These are phyloP conservation scores for Diospyros lotus DNA, from an alignment of 148 eudicot genomes.

Conservation along the genomic window DNA sequence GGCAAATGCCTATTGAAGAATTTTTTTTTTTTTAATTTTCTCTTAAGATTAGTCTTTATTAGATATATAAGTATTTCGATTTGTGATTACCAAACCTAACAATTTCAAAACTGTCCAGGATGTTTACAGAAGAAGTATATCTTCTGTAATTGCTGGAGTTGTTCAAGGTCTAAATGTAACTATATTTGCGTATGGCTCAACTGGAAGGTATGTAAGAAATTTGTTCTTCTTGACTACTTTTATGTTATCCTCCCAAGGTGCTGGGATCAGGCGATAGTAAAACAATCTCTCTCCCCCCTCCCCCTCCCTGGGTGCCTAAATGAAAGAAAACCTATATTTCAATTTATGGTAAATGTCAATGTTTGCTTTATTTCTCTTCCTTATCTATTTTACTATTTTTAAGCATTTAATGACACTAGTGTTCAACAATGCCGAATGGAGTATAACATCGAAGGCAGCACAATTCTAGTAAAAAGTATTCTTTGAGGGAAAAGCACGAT, in stretches of 20 bases:
- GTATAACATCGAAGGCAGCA: background rate
- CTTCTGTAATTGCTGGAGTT: constrained; percentile 66
- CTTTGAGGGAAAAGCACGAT: background rate
- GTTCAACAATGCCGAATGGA: background rate
- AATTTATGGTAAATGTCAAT: background rate
- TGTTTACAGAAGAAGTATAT: constrained; percentile 61
- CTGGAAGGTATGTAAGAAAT: constrained; percentile 57
- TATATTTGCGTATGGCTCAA: constrained; percentile 86
- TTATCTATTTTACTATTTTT: background rate
- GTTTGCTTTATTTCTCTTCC: background rate
- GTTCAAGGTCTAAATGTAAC: constrained; percentile 85
- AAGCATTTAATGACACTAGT: background rate
- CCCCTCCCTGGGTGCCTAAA: background rate
- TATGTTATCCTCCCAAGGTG: background rate
- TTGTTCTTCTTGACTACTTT: background rate
- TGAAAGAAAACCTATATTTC: background rate
- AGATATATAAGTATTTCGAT: too few relatives aligned
- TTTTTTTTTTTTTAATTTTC: background rate
- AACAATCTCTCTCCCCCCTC: background rate
- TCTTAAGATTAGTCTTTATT: too few relatives aligned
- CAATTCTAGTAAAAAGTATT: background rate
- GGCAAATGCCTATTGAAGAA: background rate
- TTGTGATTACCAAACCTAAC: constrained; percentile 1
- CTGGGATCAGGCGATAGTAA: background rate
- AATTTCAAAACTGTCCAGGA: constrained; percentile 36